Evolutionary conservation across 2,329 filamentous ascomycete species (phyloP).

Genomic region (Ophiostoma montium): DNA sequence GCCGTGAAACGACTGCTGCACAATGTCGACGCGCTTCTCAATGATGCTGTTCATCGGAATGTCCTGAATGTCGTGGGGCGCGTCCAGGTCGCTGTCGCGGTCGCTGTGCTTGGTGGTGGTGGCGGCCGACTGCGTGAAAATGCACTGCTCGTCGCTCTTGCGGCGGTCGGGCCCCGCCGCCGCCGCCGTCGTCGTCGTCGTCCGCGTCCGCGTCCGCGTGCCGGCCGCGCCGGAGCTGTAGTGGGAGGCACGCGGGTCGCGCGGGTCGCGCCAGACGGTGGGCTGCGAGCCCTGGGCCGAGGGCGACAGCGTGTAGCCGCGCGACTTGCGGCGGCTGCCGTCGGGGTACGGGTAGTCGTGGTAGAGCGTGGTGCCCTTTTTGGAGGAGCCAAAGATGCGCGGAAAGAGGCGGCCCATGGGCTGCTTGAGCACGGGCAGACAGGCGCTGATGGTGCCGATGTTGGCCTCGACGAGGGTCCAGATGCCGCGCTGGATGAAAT

Average conservation of each 20-base stretch:
- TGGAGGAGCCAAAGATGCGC: slow-evolving; percentile 12
- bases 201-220: too few relatives aligned
- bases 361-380: slow-evolving; percentile 1
- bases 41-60: too few relatives aligned
- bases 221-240: neutral
- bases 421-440: slow-evolving; percentile 15
- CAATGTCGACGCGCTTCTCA: too few relatives aligned
- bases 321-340: neutral
- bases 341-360: too few relatives aligned
- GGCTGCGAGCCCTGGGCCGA: neutral
- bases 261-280: neutral
- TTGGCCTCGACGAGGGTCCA: slow-evolving; percentile 16
- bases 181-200: too few relatives aligned
- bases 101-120: slow-evolving; percentile 3
- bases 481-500: slow-evolving; percentile 11
- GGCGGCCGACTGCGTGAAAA: slow-evolving; percentile 5
- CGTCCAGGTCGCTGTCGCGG: slow-evolving; percentile 1
- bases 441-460: slow-evolving; percentile 15
- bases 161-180: slow-evolving; percentile 1
- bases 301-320: slow-evolving; percentile 4
- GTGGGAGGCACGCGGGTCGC: neutral
- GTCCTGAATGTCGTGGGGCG: neutral
- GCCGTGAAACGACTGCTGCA: too few relatives aligned
- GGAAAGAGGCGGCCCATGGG: slow-evolving; percentile 13
- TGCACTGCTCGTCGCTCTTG: slow-evolving; percentile 7